Conservation (phyloP, 2,329 filamentous ascomycete species). For the Penicillium vulpinum region DNA sequence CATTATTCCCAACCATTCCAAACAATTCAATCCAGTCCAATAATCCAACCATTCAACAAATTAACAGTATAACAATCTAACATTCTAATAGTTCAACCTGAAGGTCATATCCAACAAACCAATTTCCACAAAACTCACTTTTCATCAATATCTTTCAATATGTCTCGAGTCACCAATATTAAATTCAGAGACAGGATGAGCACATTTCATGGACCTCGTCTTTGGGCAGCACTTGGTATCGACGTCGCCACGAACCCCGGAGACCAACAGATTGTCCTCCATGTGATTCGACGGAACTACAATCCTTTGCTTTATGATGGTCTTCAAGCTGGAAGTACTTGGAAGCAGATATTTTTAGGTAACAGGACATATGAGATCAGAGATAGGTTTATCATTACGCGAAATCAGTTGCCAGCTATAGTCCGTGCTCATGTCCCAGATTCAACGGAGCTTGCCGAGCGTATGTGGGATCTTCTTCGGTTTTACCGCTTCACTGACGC, state of each 20-base stretch:
- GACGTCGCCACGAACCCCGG: background rate
- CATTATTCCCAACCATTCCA: background rate
- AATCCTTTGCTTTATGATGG: background rate
- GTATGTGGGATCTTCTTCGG: background rate
- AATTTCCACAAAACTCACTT: background rate
- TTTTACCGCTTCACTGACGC: background rate
- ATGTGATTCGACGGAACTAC: background rate
- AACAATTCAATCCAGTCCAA: too few relatives aligned
- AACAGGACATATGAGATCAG: background rate
- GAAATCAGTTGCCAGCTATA: background rate
- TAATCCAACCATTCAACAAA: background rate
- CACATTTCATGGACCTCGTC: too few relatives aligned
- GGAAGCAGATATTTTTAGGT: background rate
- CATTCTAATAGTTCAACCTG: too few relatives aligned
- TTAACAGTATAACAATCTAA: background rate
- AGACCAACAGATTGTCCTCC: background rate
- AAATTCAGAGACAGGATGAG: background rate
- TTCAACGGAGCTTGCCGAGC: background rate
- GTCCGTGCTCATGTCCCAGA: background rate
- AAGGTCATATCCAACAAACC: background rate
- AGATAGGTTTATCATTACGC: background rate
- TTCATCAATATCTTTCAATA: background rate
- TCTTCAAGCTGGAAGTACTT: background rate
- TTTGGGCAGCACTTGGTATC: background rate
- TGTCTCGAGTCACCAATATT: background rate